A percentile compares a stretch with the other conserved stretches of the same genome.
These are phyloP conservation scores for Sarocladium kiliense DNA, from an alignment of 2,329 filamentous ascomycete genomes.

Conservation along the genomic window DNA sequence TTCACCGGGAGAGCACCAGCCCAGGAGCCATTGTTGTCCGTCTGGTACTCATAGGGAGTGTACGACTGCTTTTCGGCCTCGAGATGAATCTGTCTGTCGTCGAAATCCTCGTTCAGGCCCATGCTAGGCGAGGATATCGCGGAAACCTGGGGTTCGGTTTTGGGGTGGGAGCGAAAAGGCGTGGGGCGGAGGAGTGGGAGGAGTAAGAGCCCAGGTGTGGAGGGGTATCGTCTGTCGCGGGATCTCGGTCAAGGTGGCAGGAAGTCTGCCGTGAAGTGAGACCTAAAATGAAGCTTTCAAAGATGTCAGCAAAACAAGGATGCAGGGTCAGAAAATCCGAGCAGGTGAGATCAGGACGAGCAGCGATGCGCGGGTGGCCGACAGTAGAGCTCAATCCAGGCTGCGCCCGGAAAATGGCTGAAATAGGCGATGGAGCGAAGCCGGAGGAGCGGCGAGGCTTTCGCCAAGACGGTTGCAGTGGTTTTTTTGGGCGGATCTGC, in stretches of 20 bases:
- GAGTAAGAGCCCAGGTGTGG: neutral
- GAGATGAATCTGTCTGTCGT: constrained; percentile 60
- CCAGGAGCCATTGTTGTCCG: constrained; percentile 82
- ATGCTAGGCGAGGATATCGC: constrained; percentile 57
- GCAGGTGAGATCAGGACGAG: neutral
- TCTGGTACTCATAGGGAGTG: constrained; percentile 78
- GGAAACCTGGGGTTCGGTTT: constrained; percentile 3
- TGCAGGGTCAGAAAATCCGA: neutral
- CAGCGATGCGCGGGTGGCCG: neutral
- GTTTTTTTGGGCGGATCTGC: constrained; percentile 4
- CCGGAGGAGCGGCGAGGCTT: neutral
- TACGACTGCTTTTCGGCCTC: constrained; percentile 57
- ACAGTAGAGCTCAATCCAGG: neutral
- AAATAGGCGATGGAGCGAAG: neutral
- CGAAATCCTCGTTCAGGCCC: constrained; percentile 61
- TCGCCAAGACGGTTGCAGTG: constrained; percentile 1
- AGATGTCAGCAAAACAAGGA: constrained; percentile 2
- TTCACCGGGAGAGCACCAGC: constrained; percentile 92
- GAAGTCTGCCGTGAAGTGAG: neutral
- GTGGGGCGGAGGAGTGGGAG: neutral
- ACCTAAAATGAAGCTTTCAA: constrained; percentile 6
- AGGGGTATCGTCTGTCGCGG: neutral
- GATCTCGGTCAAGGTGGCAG: constrained; percentile 3
- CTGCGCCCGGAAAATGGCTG: neutral
- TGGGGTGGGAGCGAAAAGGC: neutral